A percentile compares a stretch with the other conserved stretches of the same genome.
Conservation (phyloP, 805 yeast species). For the Saccharomycopsis selenospora region DNA sequence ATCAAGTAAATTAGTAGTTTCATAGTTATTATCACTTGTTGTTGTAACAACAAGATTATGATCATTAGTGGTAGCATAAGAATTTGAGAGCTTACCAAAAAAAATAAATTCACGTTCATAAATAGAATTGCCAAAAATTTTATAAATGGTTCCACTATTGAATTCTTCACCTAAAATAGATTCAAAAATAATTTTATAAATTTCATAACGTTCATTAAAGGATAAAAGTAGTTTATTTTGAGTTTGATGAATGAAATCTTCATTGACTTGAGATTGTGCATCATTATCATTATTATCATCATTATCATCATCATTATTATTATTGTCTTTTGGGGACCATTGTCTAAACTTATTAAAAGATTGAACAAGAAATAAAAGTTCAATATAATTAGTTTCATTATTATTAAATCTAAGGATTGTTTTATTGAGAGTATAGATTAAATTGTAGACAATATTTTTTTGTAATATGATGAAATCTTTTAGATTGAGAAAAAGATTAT, state of each 20-base stretch:
- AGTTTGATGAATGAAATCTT: slow-evolving; percentile 1
- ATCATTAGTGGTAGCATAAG: background rate
- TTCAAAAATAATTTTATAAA: slow-evolving; percentile 11
- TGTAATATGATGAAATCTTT: slow-evolving; percentile 13
- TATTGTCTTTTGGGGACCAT: background rate
- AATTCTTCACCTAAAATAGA: slow-evolving; percentile 8
- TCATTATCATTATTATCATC: slow-evolving; percentile 9
- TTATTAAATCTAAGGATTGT: slow-evolving; percentile 5
- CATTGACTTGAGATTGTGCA: slow-evolving; percentile 7
- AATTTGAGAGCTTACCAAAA: slow-evolving; percentile 7
- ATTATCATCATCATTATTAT: slow-evolving; percentile 2
- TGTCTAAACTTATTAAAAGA: background rate
- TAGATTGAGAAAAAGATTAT: slow-evolving; percentile 12
- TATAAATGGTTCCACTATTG: background rate
- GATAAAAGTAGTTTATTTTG: slow-evolving; percentile 14
- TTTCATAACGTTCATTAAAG: slow-evolving; percentile 13
- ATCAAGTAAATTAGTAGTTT: background rate
- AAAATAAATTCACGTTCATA: slow-evolving; percentile 20
- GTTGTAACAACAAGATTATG: too few relatives aligned
- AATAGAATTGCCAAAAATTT: slow-evolving; percentile 16
- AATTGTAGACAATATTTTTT: slow-evolving; percentile 6
- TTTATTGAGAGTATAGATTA: slow-evolving; percentile 15
- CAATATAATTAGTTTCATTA: slow-evolving; percentile 9
- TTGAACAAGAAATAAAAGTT: slow-evolving; percentile 11
- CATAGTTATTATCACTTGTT: background rate